Base-by-base conservation (phyloP, 352 stramenopile species). In the Globisporangium camurandrum region DNA sequence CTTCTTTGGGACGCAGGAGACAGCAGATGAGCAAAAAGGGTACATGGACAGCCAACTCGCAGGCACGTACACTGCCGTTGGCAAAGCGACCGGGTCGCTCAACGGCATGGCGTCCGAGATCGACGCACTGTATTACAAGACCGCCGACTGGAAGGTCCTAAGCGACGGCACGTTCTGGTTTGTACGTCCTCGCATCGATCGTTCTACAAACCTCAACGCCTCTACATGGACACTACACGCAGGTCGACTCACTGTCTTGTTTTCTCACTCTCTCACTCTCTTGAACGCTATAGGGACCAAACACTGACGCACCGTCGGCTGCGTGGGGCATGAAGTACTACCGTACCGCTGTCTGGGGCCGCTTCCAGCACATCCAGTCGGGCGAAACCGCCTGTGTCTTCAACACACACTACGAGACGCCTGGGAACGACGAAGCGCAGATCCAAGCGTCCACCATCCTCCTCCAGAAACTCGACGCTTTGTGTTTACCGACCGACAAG, bases 371-470 rank as follows among this genome's bases (percentile, higher is more conserved):
- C 57, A 72, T 71, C 43, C 51, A 49, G n/a, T 80, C 67, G 1
- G 73, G 75, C 16, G 56, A 74, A 14, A 86, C 71, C 0, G 75
- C 85, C 1, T 92, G 80, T 28, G 57, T 92, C 16, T 48, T 89
- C 27, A 92, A 92, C 60, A 89, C 80, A 41, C 80, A 89, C 67
- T 92, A 85, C 56, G 80, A 92, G 62, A 92, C 75, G 2, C 77
- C 74, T 17, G 80, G 80, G 5, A 87, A 88, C 19, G 67, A 88
- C 28, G 66, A 82, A 38, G 76, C 76, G 12, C 80, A 91, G 62
- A 62, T 69, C 19, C 64, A 89, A 44, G 75, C 62, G 20, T 81
- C 80, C 7, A 66, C 78, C 20, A 84, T 92, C 52, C 73, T 92
- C 24, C 62, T 86, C 28, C 46, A 69, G 26, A 68, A 74, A 34